Base-by-base conservation (phyloP, 768 basidiomycete genomes). In the Imleria badia region DNA sequence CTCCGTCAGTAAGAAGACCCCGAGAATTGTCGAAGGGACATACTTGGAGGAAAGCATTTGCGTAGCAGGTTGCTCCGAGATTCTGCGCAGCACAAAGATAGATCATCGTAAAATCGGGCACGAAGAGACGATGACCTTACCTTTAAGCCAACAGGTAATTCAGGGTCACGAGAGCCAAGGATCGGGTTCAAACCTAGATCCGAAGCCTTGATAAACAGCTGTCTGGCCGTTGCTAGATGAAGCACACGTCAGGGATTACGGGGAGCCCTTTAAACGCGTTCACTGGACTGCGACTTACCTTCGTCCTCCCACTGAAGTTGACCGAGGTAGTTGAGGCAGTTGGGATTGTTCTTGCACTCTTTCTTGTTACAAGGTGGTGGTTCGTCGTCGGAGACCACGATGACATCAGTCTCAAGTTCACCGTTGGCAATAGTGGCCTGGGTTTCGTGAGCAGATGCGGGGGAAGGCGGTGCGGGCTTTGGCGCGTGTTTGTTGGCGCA, bases 31-130 rank as follows among this genome's bases (percentile, higher is more conserved):
- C 33, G 20, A 42, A 30, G 35, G 29, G 33, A 64, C 66, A 35
- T 62, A 88, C 92, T 75, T 98, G 95, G 42, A 98, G 78, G 58
- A 90, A 97, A 19, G 93, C 93, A 69, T 97, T 97, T 56, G 92
- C 94, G 62, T 98, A 98, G 68, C 96, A 98, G 5, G 96, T 98
- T 17, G 95, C 95, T 5, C 96, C 96, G 19, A 98, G 82, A 68
- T 98, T 98, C 93, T 94, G 63, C 36, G 3, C 17, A 19, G 31
- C 31, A 57, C 31, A 20, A 42, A 45, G 45, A 41, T 36, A 33
- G 39, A 62, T 41, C 2, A 22, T 34, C 51, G 42, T 38, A 44
- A 35, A 40, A 41, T 40, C 43, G 15, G 13, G 26, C 20, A 13
- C 1, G 40, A 33, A 52, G 38, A 33, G 13, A 31, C 7, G 26